Evolutionary conservation across 73 alveolate genomes (phyloP), one percentile per base, ranked within the genome.

Genomic region (Diophrys sp.): DNA sequence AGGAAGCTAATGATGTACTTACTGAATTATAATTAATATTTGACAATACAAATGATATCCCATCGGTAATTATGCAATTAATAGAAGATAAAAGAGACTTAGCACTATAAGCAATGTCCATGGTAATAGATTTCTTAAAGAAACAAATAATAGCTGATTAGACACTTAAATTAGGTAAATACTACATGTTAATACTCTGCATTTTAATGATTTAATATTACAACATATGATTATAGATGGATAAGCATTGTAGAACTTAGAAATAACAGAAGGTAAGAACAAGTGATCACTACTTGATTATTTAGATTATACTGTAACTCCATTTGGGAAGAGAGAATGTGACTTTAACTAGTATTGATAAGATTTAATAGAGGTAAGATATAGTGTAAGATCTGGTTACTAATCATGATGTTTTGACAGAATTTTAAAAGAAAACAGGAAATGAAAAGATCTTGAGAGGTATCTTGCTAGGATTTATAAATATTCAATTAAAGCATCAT

Each of bases 231-330:
- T 87, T 24, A 70, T 94, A 1, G 98, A 94, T 81, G 93, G 95
- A 32, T 80, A 91, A 82, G 97, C 98, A 0, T 53, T 94, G 23
- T 95, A 91, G 73, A 94, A 93, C 76, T 72, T 94, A 31, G 97
- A 94, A 56, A 82, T 94, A 2, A 78, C 91, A 23, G 96, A 91
- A 34, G 95, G 84, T 2, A 83, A 92, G 70, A 89, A 88, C 0
- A 71, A 89, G 78, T 30, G 93, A 53, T 81, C 94, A 0, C 74
- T 92, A 29, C 75, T 92, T 56, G 82, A 87, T 56, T 73, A 80
- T 44, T 67, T 92, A 2, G 82, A 89, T 44, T 33, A 75, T 14
- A 73, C 89, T 14, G 72, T 81, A 14, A 92, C 98, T 27, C 88
- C 94, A 28, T 90, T 88, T 70, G 98, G 98, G 14, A 83, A 89